phyloP scores from a whole-genome alignment of 2,329 filamentous ascomycete species.

The Alternaria triticimaculans region DNA sequence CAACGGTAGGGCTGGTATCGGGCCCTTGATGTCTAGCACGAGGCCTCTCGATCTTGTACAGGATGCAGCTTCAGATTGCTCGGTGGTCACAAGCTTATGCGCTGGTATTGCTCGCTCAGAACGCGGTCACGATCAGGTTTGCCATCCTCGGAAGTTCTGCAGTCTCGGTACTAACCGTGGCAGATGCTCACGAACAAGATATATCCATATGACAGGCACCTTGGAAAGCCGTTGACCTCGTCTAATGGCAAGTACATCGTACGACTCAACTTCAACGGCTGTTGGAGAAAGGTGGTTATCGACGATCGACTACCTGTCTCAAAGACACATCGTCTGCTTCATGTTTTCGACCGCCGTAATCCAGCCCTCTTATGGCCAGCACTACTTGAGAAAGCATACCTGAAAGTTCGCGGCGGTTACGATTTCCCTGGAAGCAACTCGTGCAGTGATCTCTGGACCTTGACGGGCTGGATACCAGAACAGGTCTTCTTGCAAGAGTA shows the following conservation, averaged over 20 bases:
- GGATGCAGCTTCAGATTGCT: conserved; percentile 95
- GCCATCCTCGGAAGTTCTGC: conserved; percentile 14
- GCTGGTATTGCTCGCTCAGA: conserved; percentile 75
- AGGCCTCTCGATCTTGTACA: conserved; percentile 83
- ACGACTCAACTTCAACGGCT: conserved; percentile 95
- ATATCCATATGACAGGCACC: conserved; percentile 72
- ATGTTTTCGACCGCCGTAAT: conserved; percentile 86
- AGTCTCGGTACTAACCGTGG: conserved; percentile 12
- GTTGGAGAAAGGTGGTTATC: conserved; percentile 83
- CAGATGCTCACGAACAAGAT: conserved; percentile 75
- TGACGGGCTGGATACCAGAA: conserved; percentile 96
- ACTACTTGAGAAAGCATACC: conserved; percentile 91
- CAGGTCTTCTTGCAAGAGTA: conserved; percentile 87
- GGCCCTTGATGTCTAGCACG: conserved; percentile 63
- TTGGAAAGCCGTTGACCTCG: conserved; percentile 66
- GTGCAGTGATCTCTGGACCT: conserved; percentile 88
- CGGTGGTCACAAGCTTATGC: conserved; percentile 93
- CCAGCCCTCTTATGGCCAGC: conserved; percentile 88
- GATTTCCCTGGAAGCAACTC: conserved; percentile 98
- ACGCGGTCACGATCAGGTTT: conserved; percentile 72
- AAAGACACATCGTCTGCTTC: conserved; percentile 75
- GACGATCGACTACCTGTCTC: conserved; percentile 88
- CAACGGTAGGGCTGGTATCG: conserved; percentile 34
- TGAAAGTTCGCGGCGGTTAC: conserved; percentile 94
- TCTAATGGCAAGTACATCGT: conserved; percentile 88